Conservation (phyloP, 2,329 filamentous ascomycete species). For the Phoma sp. region DNA sequence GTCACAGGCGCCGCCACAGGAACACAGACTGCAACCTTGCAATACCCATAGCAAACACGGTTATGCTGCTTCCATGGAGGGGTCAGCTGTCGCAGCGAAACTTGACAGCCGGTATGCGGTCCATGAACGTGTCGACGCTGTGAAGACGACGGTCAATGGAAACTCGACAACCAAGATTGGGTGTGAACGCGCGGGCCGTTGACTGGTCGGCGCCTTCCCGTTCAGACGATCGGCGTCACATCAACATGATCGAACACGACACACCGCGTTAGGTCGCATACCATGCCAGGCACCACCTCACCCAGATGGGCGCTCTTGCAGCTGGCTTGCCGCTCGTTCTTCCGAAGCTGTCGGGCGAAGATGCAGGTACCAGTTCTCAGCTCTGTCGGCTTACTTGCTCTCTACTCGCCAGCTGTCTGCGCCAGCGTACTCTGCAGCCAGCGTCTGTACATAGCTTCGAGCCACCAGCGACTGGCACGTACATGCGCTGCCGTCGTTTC, state of each 20-base stretch:
- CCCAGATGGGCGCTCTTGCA: slow-evolving; percentile 15
- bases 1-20: slow-evolving; percentile 39
- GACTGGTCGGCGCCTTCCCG: neutral
- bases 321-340: slow-evolving; percentile 5
- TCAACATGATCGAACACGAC: slow-evolving; percentile 14
- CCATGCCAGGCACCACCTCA: slow-evolving; percentile 14
- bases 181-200: slow-evolving; percentile 13
- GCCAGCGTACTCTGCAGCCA: slow-evolving; percentile 9
- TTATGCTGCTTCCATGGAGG: slow-evolving; percentile 24
- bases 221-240: slow-evolving; percentile 12
- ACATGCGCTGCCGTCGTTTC: slow-evolving; percentile 30
- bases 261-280: slow-evolving; percentile 14
- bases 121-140: slow-evolving; percentile 14
- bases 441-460: slow-evolving; percentile 18
- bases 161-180: slow-evolving; percentile 13
- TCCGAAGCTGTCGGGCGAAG: slow-evolving; percentile 6
- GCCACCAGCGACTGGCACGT: slow-evolving; percentile 14
- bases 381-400: slow-evolving; percentile 9
- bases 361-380: slow-evolving; percentile 14
- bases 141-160: slow-evolving; percentile 5
- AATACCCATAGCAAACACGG: slow-evolving; percentile 30
- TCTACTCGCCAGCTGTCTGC: neutral
- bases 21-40: slow-evolving; percentile 44
- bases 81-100: slow-evolving; percentile 22
- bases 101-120: slow-evolving; percentile 16